Evolutionary conservation across 2,329 filamentous ascomycete species (phyloP), one percentile per base, ranked within the genome.

Genomic region (Paraconiothyrium brasiliense): DNA sequence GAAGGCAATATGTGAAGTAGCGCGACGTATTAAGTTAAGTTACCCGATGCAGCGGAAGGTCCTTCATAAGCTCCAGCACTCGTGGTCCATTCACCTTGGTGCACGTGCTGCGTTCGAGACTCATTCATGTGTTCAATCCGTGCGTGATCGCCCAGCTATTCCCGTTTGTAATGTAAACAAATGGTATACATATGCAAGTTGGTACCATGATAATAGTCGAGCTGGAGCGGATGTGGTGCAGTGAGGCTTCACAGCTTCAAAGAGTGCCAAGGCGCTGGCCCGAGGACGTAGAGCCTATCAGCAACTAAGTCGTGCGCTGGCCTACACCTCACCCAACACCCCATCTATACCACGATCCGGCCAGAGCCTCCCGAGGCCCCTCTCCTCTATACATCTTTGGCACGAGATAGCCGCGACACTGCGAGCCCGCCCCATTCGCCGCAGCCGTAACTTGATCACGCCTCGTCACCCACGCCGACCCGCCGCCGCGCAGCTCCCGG

Each of bases 261-360:
- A 46, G 43, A 46, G 22, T 13, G 43, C 43, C 20, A 46, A 46
- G 43, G 20, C 43, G 20, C 43, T 46, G 39, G 39, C 43, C 43
- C 41, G 41, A 6, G 16, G 41, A 44, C 41, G 41, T 39, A 39
- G 41, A 22, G 41, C 41, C 41, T 20, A 44, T 44, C 41, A 44
- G 22, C 43, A 46, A 58, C 57, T 58, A 59, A 56, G 47, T 54
- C 44, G n/a, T 48, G 54, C 50, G 62, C 60, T 62, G 57, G 60
- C 44, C 58, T 47, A 58, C 54, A 59, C 51, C 43, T 46, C 58
- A 67, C 60, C 58, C 64, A 63, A 59, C 59, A 62, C 34, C 34
- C 61, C 73, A 72, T 67, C 73, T 69, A 65, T 70, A 67, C 65
- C 71, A 66, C 68, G 62, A 68, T 57, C 66, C 67, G 71, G 71